Evolutionary conservation across 371 early-diverging fungal genomes (phyloP), one percentile per base, ranked within the genome.

Genomic region (Mortierella sp.): DNA sequence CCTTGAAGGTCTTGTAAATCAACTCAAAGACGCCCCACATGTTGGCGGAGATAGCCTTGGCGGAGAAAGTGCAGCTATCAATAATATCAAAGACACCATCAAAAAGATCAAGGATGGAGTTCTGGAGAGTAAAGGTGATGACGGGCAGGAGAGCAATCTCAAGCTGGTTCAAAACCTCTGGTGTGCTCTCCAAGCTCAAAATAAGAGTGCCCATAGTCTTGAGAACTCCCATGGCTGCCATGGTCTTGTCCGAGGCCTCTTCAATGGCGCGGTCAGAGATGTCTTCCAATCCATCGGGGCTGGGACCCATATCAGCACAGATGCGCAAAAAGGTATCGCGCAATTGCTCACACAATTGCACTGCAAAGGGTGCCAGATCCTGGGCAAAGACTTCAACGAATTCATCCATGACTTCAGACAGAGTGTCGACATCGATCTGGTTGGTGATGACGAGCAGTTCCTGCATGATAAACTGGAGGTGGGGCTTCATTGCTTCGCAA

Each of bases 201-300:
- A 97, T 89, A 62, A 98, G 80, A 0, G 96, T 94, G 54, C 90
- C 89, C 55, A 98, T 90, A 17, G 98, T 96, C 83, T 95, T 96
- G 40, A 97, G 85, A 10, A 97, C 91, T 53, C 98, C 96, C 88
- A 94, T 90, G 19, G 97, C 96, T 0, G 96, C 94, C 90, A 93
- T 90, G 8, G 92, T 94, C 85, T 96, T 97, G 72, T 97, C 96
- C 67, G 89, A 89, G 51, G 87, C 85, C 55, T 87, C 85, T 23
- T 88, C 88, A 15, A 78, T 85, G 6, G 84, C 83, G 40, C 84
- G 85, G 26, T 80, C 85, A 17, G 78, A 76, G 23, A 72, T 75
- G 29, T 83, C 79, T 35, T 78, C 79, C 35, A 58, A n/a, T 12
- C 67, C 79, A 26, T 78, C 79, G 10, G 74, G 49, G 5, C 74